Percentiles rank a stretch among this genome's conserved stretches.
Evolutionary conservation across 2,329 filamentous ascomycete species (phyloP).

Genomic region (Cordyceps pruinosa): DNA sequence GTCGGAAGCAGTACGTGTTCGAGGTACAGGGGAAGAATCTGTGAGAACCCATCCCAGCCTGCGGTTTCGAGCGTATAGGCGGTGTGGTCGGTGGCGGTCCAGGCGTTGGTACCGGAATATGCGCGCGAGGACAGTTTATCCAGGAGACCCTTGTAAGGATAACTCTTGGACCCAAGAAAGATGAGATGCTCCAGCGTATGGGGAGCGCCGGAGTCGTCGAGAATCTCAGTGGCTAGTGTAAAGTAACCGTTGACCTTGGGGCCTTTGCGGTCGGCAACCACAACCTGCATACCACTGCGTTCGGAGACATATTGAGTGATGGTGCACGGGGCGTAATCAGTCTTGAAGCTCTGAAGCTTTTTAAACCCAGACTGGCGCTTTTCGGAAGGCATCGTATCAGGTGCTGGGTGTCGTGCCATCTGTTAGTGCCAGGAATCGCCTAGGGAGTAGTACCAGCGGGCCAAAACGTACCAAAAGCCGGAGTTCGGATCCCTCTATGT

Average conservation of each 20-base stretch:
- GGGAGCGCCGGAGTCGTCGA: constrained; percentile 91
- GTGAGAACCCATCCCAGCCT: constrained; percentile 93
- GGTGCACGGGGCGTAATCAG: constrained; percentile 80
- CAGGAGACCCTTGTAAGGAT: constrained; percentile 88
- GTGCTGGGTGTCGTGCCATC: too few relatives aligned
- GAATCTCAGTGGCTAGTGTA: constrained; percentile 90
- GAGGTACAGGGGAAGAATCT: constrained; percentile 89
- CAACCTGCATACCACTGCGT: constrained; percentile 87
- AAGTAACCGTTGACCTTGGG: constrained; percentile 97
- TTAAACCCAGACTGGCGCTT: constrained; percentile 59
- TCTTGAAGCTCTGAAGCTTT: constrained; percentile 76
- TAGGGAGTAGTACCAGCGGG: background rate
- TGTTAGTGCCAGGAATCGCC: too few relatives aligned
- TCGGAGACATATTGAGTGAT: constrained; percentile 96
- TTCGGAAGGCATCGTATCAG: constrained; percentile 48
- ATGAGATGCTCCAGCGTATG: constrained; percentile 78
- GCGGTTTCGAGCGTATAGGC: constrained; percentile 93
- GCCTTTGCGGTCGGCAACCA: constrained; percentile 85
- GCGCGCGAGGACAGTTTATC: constrained; percentile 90
- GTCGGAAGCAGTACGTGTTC: constrained; percentile 91
- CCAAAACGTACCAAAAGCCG: background rate
- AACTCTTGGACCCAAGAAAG: constrained; percentile 89
- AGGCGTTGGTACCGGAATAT: constrained; percentile 92
- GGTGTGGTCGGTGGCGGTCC: constrained; percentile 94
- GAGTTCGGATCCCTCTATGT: background rate